Evolutionary conservation across 805 yeast genomes (phyloP).

Genomic region (Metschnikowia matae): DNA sequence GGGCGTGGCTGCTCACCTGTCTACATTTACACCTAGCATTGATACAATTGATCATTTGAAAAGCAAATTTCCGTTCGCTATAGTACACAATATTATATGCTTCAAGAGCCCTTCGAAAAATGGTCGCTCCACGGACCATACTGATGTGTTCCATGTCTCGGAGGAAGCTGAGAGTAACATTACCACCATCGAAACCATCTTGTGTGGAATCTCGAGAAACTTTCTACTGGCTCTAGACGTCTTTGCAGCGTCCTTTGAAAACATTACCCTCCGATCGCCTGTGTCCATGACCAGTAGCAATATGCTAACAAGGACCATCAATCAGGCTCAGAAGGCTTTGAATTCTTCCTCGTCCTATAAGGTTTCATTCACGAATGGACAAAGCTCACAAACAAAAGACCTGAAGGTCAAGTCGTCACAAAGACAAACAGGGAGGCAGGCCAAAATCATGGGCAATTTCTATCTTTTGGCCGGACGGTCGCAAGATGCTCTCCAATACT

Average conservation of each 20-base stretch:
- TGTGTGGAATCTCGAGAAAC: slow-evolving; percentile 68
- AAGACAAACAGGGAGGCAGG: slow-evolving; percentile 65
- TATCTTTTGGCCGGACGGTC: slow-evolving; percentile 77
- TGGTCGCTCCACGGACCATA: not conserved
- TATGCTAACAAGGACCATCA: slow-evolving; percentile 37
- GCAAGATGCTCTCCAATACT: slow-evolving; percentile 62
- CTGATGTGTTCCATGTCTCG: slow-evolving; percentile 21
- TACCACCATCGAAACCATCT: slow-evolving; percentile 50
- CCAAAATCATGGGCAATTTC: slow-evolving; percentile 72
- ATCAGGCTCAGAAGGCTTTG: slow-evolving; percentile 39
- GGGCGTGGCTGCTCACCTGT: slow-evolving; percentile 37
- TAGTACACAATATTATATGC: slow-evolving; percentile 51
- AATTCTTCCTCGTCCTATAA: slow-evolving; percentile 40
- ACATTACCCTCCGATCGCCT: slow-evolving; percentile 81
- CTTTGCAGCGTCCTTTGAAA: slow-evolving; percentile 69
- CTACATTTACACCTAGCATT: slow-evolving; percentile 1
- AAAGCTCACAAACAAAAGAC: slow-evolving; percentile 17
- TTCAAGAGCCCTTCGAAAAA: slow-evolving; percentile 43
- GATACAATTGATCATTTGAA: slow-evolving; percentile 29
- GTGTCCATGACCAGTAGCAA: slow-evolving; percentile 55
- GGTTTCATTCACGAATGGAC: slow-evolving; percentile 23
- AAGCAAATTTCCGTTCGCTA: slow-evolving; percentile 46
- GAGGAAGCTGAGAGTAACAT: slow-evolving; percentile 24
- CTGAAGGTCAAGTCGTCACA: slow-evolving; percentile 33
- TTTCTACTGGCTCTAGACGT: slow-evolving; percentile 61